phyloP scores from a whole-genome alignment of 306 rosid genomes.

The Inga oerstediana region DNA sequence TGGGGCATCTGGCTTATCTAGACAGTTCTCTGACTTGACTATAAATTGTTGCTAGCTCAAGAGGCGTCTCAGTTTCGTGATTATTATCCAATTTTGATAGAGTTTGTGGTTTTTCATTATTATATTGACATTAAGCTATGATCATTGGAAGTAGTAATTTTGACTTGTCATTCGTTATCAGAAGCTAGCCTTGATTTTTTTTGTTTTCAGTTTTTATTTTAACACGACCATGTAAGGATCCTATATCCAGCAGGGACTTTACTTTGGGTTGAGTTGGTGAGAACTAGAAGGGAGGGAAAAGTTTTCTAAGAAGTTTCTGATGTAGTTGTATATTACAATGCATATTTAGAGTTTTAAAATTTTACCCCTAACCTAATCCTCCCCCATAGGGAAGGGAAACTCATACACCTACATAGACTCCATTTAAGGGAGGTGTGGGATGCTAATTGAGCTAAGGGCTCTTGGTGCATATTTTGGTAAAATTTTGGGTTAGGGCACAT shows the following conservation, averaged over 20 bases:
- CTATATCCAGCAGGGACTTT: background rate
- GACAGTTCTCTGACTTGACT: slow-evolving; percentile 63
- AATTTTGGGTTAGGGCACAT: too few relatives aligned
- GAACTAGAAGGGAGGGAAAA: background rate
- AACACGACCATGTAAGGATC: background rate
- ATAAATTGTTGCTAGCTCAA: slow-evolving; percentile 55
- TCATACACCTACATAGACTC: too few relatives aligned
- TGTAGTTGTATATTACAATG: background rate
- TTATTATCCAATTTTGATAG: slow-evolving; percentile 31
- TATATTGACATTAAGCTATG: background rate
- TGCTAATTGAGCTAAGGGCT: too few relatives aligned
- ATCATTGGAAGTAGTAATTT: background rate
- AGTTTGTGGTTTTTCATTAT: background rate
- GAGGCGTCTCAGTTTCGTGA: background rate
- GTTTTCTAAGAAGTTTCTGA: background rate
- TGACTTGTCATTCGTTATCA: background rate
- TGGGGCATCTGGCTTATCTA: slow-evolving; percentile 61
- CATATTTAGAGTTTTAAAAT: background rate
- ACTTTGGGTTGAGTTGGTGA: too few relatives aligned
- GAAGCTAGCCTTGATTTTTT: background rate
- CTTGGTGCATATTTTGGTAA: too few relatives aligned
- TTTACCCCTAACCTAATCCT: too few relatives aligned
- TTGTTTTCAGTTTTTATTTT: background rate
- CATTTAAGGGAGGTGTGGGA: too few relatives aligned
- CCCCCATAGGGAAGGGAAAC: too few relatives aligned